A percentile compares a stretch with the other conserved stretches of the same genome.
Conservation (phyloP, 2,329 filamentous ascomycete genomes). For the Aspergillus quadricinctus region DNA sequence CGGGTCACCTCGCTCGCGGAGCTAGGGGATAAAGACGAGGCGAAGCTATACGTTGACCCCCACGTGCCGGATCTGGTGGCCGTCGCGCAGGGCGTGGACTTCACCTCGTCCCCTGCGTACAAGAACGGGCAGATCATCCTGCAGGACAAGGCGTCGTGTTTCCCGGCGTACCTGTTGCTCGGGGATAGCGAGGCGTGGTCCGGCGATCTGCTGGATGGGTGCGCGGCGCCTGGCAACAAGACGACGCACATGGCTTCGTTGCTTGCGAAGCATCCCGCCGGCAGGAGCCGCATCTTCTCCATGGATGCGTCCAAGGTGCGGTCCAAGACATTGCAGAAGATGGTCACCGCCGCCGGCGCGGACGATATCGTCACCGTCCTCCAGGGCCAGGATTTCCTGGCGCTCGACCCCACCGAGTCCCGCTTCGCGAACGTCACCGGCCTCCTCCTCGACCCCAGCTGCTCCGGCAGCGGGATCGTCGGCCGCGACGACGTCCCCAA, state of each 20-base stretch:
- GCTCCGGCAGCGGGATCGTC: conserved; percentile 91
- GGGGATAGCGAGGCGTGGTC: conserved; percentile 40
- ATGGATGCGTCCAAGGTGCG: conserved; percentile 46
- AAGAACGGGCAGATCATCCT: conserved; percentile 73
- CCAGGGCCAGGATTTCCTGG: conserved; percentile 75
- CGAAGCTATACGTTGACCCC: conserved; percentile 64
- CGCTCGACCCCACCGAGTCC: conserved; percentile 60
- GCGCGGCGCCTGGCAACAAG: conserved; percentile 94
- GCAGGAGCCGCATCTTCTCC: conserved; percentile 48
- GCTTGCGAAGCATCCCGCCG: conserved; percentile 37
- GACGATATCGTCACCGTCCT: conserved; percentile 63
- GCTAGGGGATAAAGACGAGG: conserved; percentile 45
- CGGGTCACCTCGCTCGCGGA: conserved; percentile 54
- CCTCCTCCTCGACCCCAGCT: conserved; percentile 86
- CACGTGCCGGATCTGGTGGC: conserved; percentile 82
- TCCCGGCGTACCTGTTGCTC: conserved; percentile 84
- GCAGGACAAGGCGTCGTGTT: conserved; percentile 96
- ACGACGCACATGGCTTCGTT: conserved; percentile 89
- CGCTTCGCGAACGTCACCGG: conserved; percentile 69
- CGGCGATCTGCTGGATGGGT: conserved; percentile 84
- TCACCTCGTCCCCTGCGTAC: conserved; percentile 72
- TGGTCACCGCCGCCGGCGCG: conserved; percentile 75
- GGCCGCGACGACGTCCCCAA: conserved; percentile 75
- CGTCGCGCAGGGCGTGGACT: conserved; percentile 65
- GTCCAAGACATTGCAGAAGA: conserved; percentile 73